Conservation (phyloP, 1,284 basidiomycete genomes). For the Wallemia ichthyophaga region DNA sequence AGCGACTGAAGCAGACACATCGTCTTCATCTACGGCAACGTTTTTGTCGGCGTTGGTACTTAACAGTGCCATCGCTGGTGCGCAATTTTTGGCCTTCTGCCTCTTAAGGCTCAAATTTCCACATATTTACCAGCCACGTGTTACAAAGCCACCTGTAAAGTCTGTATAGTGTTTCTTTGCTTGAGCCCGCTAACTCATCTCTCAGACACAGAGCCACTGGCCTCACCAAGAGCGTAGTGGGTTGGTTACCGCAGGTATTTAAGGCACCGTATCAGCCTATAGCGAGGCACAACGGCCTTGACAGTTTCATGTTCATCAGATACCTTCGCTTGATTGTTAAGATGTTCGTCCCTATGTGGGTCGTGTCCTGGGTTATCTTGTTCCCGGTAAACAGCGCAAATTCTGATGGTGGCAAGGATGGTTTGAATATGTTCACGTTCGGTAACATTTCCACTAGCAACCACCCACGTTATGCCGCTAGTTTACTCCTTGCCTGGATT, state of each 20-base stretch:
- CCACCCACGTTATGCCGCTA: slow-evolving; percentile 35
- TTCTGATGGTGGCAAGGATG: slow-evolving; percentile 20
- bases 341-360: slow-evolving; percentile 52
- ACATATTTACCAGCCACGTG: slow-evolving; percentile 16
- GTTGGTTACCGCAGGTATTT: slow-evolving; percentile 16
- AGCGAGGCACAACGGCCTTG: slow-evolving; percentile 39
- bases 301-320: slow-evolving; percentile 78
- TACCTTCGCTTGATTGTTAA: slow-evolving; percentile 43
- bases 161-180: slow-evolving; percentile 1
- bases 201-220: slow-evolving; percentile 12
- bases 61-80: slow-evolving; percentile 11
- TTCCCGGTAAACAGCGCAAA: slow-evolving; percentile 31
- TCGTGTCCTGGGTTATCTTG: slow-evolving; percentile 37
- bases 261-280: slow-evolving; percentile 11
- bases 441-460: slow-evolving; percentile 35
- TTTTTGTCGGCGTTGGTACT: slow-evolving; percentile 11
- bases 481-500: slow-evolving; percentile 36
- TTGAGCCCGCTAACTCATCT: slow-evolving; percentile 1
- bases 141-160: slow-evolving; percentile 11
- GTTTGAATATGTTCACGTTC: slow-evolving; percentile 46
- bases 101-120: slow-evolving; percentile 15
- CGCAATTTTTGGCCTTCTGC: slow-evolving; percentile 14
- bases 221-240: slow-evolving; percentile 13
- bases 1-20: background rate
- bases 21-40: slow-evolving; percentile 5